Percentiles rank a stretch among this genome's conserved stretches.
Evolutionary conservation across 176 grass and related monocot genomes (phyloP).

Genomic region (Hsuehochloa calcarea): DNA sequence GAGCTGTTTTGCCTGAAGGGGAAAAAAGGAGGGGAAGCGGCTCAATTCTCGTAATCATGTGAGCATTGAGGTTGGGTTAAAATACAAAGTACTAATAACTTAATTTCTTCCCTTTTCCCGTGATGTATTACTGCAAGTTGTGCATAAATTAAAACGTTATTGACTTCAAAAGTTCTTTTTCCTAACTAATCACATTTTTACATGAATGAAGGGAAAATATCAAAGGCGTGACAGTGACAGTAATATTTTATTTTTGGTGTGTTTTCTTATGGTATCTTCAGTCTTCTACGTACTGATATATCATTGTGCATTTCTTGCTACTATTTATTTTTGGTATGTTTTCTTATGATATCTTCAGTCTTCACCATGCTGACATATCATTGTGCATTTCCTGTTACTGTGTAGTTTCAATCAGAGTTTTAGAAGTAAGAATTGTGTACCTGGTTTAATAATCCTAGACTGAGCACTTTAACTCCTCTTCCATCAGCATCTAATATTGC

Average conservation of each 20-base stretch:
- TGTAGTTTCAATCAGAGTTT: background rate
- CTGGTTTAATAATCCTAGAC: conserved; percentile 83
- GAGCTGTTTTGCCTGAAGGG: conserved; percentile 59
- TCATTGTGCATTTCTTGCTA: background rate
- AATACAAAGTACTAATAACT: background rate
- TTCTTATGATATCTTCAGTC: background rate
- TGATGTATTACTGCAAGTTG: background rate
- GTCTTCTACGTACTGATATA: background rate
- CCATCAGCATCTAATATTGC: conserved; percentile 80
- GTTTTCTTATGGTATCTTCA: background rate
- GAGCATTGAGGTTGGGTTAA: background rate
- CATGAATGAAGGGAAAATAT: background rate
- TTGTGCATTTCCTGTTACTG: background rate
- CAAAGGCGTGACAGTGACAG: background rate
- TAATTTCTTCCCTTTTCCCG: background rate
- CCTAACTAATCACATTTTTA: background rate
- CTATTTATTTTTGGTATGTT: background rate
- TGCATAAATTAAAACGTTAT: background rate
- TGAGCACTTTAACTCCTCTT: conserved; percentile 75
- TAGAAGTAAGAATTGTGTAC: conserved; percentile 28
- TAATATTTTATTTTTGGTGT: background rate
- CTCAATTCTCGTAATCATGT: background rate
- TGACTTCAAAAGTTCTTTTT: background rate
- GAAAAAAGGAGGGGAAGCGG: background rate
- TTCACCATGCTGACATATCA: background rate